Conservation (phyloP, 1,284 basidiomycete genomes). For the Golubevia pallescens region DNA sequence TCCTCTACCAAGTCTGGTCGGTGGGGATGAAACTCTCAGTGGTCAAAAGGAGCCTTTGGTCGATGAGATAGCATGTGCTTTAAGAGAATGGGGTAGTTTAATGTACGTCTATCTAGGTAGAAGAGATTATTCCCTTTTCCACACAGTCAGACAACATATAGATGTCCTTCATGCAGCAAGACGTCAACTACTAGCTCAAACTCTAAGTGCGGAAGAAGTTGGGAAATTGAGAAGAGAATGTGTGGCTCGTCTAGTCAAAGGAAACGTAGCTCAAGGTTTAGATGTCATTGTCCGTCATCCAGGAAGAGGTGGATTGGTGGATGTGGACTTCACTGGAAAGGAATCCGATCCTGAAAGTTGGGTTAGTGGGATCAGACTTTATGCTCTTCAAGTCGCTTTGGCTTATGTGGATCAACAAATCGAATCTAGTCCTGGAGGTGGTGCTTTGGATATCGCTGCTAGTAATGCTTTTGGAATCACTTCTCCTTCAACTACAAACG, state of each 20-base stretch:
- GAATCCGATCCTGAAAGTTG: conserved; percentile 45
- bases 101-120: conserved; percentile 88
- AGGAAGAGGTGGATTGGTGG: conserved; percentile 84
- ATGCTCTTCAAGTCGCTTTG: conserved; percentile 59
- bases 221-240: conserved; percentile 81
- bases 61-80: conserved; percentile 93
- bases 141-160: conserved; percentile 84
- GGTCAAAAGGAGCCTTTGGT: conserved; percentile 78
- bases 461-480: conserved; percentile 46
- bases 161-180: conserved; percentile 88
- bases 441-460: conserved; percentile 28
- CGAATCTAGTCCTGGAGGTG: conserved; percentile 10
- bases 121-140: conserved; percentile 88
- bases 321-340: conserved; percentile 47
- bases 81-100: conserved; percentile 85
- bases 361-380: conserved; percentile 58
- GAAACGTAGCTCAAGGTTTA: conserved; percentile 87
- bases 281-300: conserved; percentile 96
- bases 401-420: conserved; percentile 56
- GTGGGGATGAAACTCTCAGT: conserved; percentile 42
- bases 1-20: conserved; percentile 89
- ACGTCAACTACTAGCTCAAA: conserved; percentile 83
- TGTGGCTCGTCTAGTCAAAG: conserved; percentile 83
- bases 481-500: conserved; percentile 28
- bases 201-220: conserved; percentile 85